Percentiles rank a stretch among this genome's conserved stretches.
Conservation (phyloP, 441 rosid species). For the Croton laevigatus region DNA sequence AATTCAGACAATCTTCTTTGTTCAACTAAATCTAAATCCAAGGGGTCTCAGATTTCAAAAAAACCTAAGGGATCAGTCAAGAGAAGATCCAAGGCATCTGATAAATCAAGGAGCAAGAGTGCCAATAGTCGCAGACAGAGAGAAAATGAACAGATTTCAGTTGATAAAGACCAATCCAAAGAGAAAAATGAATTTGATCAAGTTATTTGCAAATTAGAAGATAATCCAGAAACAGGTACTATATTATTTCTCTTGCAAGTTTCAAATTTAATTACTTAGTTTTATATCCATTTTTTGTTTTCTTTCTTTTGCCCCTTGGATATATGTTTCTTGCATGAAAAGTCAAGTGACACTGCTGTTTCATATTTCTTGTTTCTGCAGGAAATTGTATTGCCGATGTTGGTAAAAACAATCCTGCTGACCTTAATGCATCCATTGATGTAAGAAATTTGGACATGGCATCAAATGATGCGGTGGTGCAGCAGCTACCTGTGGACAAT, state of each 20-base stretch:
- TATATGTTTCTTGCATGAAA: slow-evolving; percentile 11
- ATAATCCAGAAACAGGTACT: slow-evolving; percentile 52
- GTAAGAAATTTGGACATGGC: slow-evolving; percentile 37
- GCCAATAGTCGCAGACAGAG: slow-evolving; percentile 33
- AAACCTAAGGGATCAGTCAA: slow-evolving; percentile 48
- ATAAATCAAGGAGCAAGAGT: slow-evolving; percentile 40
- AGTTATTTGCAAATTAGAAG: slow-evolving; percentile 32
- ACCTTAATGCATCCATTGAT: slow-evolving; percentile 30
- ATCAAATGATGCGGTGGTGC: slow-evolving; percentile 37
- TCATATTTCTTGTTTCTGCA: slow-evolving; percentile 30
- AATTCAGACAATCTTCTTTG: slow-evolving; percentile 27
- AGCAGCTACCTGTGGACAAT: slow-evolving; percentile 40
- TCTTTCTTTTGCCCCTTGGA: slow-evolving; percentile 4
- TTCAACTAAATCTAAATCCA: slow-evolving; percentile 37
- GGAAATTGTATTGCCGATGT: slow-evolving; percentile 36
- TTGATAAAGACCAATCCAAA: slow-evolving; percentile 34
- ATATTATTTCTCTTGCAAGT: slow-evolving; percentile 11
- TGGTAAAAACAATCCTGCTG: slow-evolving; percentile 30
- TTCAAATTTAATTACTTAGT: slow-evolving; percentile 4
- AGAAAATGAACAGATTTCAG: slow-evolving; percentile 37
- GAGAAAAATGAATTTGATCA: slow-evolving; percentile 34
- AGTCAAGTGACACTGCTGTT: slow-evolving; percentile 11
- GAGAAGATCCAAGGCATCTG: slow-evolving; percentile 46
- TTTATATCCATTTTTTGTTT: slow-evolving; percentile 1
- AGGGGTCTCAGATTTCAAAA: slow-evolving; percentile 30